Evolutionary conservation across 129 eudicot species (phyloP), one percentile per base, ranked within the genome.

Genomic region (Escallonia herrerae): DNA sequence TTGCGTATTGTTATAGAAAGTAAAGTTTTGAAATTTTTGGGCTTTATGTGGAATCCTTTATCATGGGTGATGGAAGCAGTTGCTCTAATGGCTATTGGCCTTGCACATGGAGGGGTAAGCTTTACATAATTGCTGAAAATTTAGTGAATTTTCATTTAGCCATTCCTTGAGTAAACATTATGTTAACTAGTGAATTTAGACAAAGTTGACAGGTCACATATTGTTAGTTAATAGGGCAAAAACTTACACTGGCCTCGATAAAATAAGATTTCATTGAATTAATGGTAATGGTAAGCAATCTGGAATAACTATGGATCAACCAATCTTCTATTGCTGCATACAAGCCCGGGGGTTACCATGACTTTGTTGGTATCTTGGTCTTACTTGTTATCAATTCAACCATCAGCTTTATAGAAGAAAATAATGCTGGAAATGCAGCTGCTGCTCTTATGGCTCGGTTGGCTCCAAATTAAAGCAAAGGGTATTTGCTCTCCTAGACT

Each of bases 401-500:
- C 0, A 90, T 90, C 62, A 90, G 97, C 81, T 90, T 86, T 74
- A 79, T 90, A 3, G 95, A 90, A 70, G 97, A 90, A 76, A 90
- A 90, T 64, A 90, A 86, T 75, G 97, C 97, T 51, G 90, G 97
- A 70, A 90, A 90, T 67, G 97, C 97, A 41, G 97, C 95, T 37
- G 97, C 97, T 54, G 97, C 95, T 57, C 81, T 90, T 46, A 90
- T 90, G 97, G 95, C 97, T 57, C 95, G 97, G 43, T 73, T 90
- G 73, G 97, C 97, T 15, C 97, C 95, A 0, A 86, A n/a, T n/a
- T n/a, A n/a, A 90, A 73, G 97, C 97, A 43, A 90, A 90, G 90
- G n/a, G 96, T 87, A 22, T 56, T 15, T 33, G 6, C 44, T 13
- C 9, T 7, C 56, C 49, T 65, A 6, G 4, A 15, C 60, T 52